Percentiles rank a stretch among this genome's conserved stretches.
phyloP scores from a whole-genome alignment of 2,329 filamentous ascomycete species.

The Sclerotiophoma versabilis region DNA sequence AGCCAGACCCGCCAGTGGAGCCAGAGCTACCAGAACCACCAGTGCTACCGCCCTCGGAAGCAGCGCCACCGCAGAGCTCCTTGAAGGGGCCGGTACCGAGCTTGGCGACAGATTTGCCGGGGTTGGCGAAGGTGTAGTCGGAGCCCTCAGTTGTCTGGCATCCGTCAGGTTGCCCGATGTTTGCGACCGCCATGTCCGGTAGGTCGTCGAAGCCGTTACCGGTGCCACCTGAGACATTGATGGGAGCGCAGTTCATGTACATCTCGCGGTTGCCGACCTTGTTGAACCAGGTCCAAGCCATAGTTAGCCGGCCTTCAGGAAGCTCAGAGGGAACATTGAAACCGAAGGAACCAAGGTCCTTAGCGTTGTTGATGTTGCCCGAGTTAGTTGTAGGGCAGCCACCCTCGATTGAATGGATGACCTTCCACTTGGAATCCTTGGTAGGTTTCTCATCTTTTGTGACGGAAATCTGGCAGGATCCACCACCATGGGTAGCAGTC shows the following conservation, averaged over 20 bases:
- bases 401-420: constrained; percentile 86
- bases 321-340: constrained; percentile 78
- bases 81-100: constrained; percentile 33
- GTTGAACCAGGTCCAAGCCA: constrained; percentile 95
- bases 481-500: constrained; percentile 82
- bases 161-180: constrained; percentile 61
- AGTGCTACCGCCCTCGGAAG: constrained; percentile 9
- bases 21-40: constrained; percentile 8
- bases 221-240: constrained; percentile 66
- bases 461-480: constrained; percentile 86
- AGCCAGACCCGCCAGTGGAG: constrained; percentile 12
- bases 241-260: constrained; percentile 93
- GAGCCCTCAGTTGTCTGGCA: constrained; percentile 62
- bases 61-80: constrained; percentile 33
- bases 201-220: constrained; percentile 63
- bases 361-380: constrained; percentile 43
- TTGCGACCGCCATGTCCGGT: constrained; percentile 77
- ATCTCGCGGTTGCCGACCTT: constrained; percentile 87
- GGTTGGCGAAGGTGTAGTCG: constrained; percentile 65
- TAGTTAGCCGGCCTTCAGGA: constrained; percentile 73
- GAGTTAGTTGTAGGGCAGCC: constrained; percentile 68
- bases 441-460: constrained; percentile 77
- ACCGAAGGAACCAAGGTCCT: constrained; percentile 61
- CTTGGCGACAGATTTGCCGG: constrained; percentile 63
- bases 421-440: constrained; percentile 75